Base-by-base conservation (phyloP, 768 basidiomycete species). In the Phanerochaete carnosa region DNA sequence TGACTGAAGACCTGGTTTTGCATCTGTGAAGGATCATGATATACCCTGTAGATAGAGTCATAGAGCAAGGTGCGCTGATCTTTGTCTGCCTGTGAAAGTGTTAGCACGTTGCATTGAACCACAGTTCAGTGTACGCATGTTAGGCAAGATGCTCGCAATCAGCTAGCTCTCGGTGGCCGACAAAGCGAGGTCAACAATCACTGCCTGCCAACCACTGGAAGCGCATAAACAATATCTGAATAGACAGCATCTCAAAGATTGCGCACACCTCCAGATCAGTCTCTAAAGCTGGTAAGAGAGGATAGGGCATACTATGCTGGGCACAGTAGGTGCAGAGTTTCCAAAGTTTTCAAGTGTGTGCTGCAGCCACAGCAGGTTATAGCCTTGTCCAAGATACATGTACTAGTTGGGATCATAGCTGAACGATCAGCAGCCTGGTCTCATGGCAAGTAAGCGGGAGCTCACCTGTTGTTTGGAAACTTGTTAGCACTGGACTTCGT, bases 21-120 rank as follows among this genome's bases (percentile, higher is more conserved):
- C 91, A 93, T 23, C 92, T 92, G 39, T 92, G 84, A n/a, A 94
- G 79, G 29, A 92, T 94, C 50, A 94, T 92, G 64, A 94, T 92
- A 68, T 94, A 91, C 2, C 90, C 90, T 39, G n/a, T 88, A 81
- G 64, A 94, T 92, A 66, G 92, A 92, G 45, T 94, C 92, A 66
- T 92, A 94, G 35, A 94, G 77, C 61, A 87, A 72, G 2, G 88
- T 84, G 23, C 92, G 85, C 70, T 94, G 92, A 56, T 93, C 92
- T 72, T 92, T 92, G 74, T 92, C 90, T 56, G 89, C 90, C 91
- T 92, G 55, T 23, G 46, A 60, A 58, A 25, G 32, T 63, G 45
- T 43, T 9, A 43, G 39, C 8, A 4, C 4, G 39, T 12, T 4
- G 8, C 11, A 19, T 23, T 33, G 28, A 46, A 54, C 3, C 57